These are phyloP conservation scores for Decorospora gaudefroyi DNA, from an alignment of 2,329 filamentous ascomycete species.

Conservation along the genomic window DNA sequence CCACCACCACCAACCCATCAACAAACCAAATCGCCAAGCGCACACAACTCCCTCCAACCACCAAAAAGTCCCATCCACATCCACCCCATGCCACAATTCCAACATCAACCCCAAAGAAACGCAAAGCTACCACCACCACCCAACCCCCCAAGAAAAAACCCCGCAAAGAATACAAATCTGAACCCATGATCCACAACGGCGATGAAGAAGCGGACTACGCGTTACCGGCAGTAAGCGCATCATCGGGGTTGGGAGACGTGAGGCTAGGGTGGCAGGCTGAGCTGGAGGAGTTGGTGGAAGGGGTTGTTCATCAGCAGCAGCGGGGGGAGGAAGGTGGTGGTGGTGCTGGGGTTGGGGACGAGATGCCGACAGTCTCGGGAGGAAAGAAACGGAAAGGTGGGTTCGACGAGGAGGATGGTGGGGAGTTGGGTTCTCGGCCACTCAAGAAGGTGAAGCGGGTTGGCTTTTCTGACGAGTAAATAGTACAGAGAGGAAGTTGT, in stretches of 20 bases:
- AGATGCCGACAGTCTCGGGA: too few relatives aligned
- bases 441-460: too few relatives aligned
- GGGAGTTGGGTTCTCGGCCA: too few relatives aligned
- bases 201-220: slow-evolving; percentile 5
- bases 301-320: background rate
- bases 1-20: too few relatives aligned
- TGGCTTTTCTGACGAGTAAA: too few relatives aligned
- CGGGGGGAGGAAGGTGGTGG: too few relatives aligned
- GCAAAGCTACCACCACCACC: background rate
- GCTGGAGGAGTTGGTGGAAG: background rate
- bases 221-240: background rate
- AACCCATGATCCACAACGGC: slow-evolving; percentile 3
- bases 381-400: too few relatives aligned
- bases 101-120: background rate
- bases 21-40: too few relatives aligned
- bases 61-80: background rate
- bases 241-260: background rate
- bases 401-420: too few relatives aligned
- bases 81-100: background rate
- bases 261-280: background rate
- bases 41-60: background rate
- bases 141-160: background rate
- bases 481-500: too few relatives aligned
- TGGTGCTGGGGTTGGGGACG: too few relatives aligned
- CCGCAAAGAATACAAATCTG: background rate